A percentile compares a stretch with the other conserved stretches of the same genome.
Evolutionary conservation across 2,329 filamentous ascomycete genomes (phyloP).

Genomic region (Fusarium sp.): DNA sequence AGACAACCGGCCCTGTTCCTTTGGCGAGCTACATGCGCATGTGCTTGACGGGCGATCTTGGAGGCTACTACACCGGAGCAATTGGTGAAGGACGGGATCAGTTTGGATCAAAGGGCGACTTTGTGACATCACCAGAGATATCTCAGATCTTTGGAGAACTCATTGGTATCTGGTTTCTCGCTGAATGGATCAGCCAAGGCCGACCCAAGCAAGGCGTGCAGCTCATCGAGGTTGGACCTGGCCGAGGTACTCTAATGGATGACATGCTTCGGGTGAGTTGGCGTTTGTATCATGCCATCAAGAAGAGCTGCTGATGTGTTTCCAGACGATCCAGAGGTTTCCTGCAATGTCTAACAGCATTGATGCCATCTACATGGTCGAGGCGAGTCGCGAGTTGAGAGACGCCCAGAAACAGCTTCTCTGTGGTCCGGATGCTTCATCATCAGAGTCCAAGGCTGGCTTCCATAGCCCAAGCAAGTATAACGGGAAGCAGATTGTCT

Average conservation of each 20-base stretch:
- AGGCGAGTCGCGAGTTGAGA: constrained; percentile 86
- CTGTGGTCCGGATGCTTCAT: constrained; percentile 76
- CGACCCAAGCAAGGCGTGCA: constrained; percentile 79
- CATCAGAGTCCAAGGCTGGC: constrained; percentile 79
- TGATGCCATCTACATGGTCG: constrained; percentile 91
- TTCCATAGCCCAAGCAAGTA: constrained; percentile 83
- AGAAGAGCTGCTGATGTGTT: background rate
- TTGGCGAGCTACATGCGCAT: constrained; percentile 98
- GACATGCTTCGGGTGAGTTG: constrained; percentile 87
- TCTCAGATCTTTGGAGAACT: constrained; percentile 97
- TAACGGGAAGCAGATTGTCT: constrained; percentile 79
- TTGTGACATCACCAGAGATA: constrained; percentile 97
- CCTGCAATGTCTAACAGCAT: constrained; percentile 80
- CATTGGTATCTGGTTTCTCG: constrained; percentile 92
- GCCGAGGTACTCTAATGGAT: constrained; percentile 95
- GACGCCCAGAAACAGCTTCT: constrained; percentile 83
- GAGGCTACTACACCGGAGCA: constrained; percentile 91
- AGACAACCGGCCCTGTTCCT: constrained; percentile 87
- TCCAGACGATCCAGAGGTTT: constrained; percentile 85
- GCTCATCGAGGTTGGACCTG: constrained; percentile 93
- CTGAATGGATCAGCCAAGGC: constrained; percentile 96
- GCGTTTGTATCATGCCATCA: too few relatives aligned
- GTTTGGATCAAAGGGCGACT: constrained; percentile 94
- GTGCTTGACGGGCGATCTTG: constrained; percentile 90
- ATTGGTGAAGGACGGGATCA: constrained; percentile 79